Conservation (phyloP, 805 yeast genomes). For the Ogataea trehalophila region DNA sequence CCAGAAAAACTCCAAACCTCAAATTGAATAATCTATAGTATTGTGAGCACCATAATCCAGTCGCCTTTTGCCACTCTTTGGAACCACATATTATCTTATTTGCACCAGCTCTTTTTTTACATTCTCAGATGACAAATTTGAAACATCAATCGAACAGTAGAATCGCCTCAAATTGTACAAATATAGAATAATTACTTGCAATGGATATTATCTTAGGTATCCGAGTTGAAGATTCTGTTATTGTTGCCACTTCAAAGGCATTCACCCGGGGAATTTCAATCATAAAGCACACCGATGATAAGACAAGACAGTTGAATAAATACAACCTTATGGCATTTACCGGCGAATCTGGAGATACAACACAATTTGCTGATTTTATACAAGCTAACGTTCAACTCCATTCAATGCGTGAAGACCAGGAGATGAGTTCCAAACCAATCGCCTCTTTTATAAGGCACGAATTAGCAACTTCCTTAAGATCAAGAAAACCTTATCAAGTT, state of each 20-base stretch:
- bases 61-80: too few relatives aligned
- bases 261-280: slow-evolving; percentile 87
- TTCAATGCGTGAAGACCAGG: slow-evolving; percentile 78
- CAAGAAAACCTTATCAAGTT: slow-evolving; percentile 95
- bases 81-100: too few relatives aligned
- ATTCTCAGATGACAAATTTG: too few relatives aligned
- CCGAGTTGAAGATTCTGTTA: slow-evolving; percentile 71
- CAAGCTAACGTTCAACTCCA: slow-evolving; percentile 89
- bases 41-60: too few relatives aligned
- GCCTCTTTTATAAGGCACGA: slow-evolving; percentile 86
- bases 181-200: neutral
- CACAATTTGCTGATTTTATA: slow-evolving; percentile 89
- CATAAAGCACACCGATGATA: slow-evolving; percentile 73
- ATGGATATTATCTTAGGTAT: slow-evolving; percentile 95
- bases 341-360: slow-evolving; percentile 96
- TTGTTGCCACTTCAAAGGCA: slow-evolving; percentile 92
- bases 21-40: too few relatives aligned
- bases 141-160: too few relatives aligned
- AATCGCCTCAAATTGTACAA: too few relatives aligned
- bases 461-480: slow-evolving; percentile 81
- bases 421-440: slow-evolving; percentile 78
- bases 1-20: too few relatives aligned
- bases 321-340: slow-evolving; percentile 83
- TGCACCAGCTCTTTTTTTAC: too few relatives aligned
- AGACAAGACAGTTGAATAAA: slow-evolving; percentile 67